Evolutionary conservation across 1,284 basidiomycete species (phyloP), one percentile per base, ranked within the genome.

Genomic region (Cryptococcus sp.): DNA sequence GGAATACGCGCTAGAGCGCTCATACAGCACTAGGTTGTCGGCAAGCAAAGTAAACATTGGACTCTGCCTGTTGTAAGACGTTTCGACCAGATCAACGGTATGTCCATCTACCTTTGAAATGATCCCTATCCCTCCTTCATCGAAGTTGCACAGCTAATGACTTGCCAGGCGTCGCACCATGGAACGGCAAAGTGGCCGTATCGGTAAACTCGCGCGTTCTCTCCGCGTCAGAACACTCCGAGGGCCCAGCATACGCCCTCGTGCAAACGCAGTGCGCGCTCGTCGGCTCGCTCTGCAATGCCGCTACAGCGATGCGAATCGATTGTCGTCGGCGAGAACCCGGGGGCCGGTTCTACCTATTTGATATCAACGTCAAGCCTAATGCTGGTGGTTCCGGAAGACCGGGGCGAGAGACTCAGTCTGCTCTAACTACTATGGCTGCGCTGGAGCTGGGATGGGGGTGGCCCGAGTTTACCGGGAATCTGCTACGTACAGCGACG

Each of bases 321-420:
- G 72, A 72, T 47, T 63, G 61, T 50, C 52, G 68, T 30, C 39
- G 66, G 38, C 50, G 49, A 20, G 38, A 13, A 13, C 56, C 57
- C 6, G 54, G 52, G 5, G 57, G 61, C 19, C 47, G 52, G 6
- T 68, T 69, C 40, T 52, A 63, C 6, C 51, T 72, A n/a, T 73
- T 73, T 43, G 72, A 72, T 55, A 62, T 73, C n/a, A 73, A 73
- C 52, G 62, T 69, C 55, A 73, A 73, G 57, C 72, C 72, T 16
- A 74, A 74, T 47, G 69, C 70, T 3, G 70, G 69, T 7, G 72
- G 72, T 23, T 66, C 70, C 5, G 68, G 69, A 1, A 48, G 70
- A 50, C 70, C 70, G 11, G 72, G 72, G 15, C 40, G 72, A 27
- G 68, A 72, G 3, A 54, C 62, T n/a, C 72, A 74, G 48, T 67